A percentile compares a stretch with the other conserved stretches of the same genome.
Conservation (phyloP, 768 basidiomycete genomes). For the Amanita thiersii region DNA sequence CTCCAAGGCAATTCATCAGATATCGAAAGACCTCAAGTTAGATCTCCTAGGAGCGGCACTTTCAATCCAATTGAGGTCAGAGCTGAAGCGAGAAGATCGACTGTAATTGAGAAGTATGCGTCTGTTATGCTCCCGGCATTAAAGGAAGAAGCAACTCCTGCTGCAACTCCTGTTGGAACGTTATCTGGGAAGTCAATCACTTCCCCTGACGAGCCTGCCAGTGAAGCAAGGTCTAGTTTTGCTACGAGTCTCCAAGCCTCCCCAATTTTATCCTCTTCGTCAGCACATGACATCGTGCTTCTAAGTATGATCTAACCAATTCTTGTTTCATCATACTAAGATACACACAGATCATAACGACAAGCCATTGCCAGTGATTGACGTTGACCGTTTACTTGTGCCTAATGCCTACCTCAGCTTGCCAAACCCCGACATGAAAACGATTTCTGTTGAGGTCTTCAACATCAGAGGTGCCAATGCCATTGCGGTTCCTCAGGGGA, state of each 20-base stretch:
- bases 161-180: slow-evolving; percentile 44
- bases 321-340: background rate
- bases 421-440: slow-evolving; percentile 30
- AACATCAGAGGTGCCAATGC: slow-evolving; percentile 44
- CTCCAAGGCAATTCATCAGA: background rate
- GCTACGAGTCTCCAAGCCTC: background rate
- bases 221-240: background rate
- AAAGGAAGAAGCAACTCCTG: slow-evolving; percentile 59
- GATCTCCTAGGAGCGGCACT: slow-evolving; percentile 15
- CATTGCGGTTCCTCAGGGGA: slow-evolving; percentile 33
- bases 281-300: background rate
- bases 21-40: background rate
- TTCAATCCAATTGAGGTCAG: slow-evolving; percentile 19
- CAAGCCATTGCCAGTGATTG: slow-evolving; percentile 34
- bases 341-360: slow-evolving; percentile 22
- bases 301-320: background rate
- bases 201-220: background rate
- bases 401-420: slow-evolving; percentile 13
- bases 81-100: slow-evolving; percentile 56
- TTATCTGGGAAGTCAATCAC: slow-evolving; percentile 25
- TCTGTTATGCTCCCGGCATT: slow-evolving; percentile 55
- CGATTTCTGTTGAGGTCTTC: slow-evolving; percentile 72
- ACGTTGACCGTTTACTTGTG: slow-evolving; percentile 39
- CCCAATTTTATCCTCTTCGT: background rate
- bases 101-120: slow-evolving; percentile 61